Base-by-base conservation (phyloP, 768 basidiomycete genomes). In the Psilocybe tampanensis region DNA sequence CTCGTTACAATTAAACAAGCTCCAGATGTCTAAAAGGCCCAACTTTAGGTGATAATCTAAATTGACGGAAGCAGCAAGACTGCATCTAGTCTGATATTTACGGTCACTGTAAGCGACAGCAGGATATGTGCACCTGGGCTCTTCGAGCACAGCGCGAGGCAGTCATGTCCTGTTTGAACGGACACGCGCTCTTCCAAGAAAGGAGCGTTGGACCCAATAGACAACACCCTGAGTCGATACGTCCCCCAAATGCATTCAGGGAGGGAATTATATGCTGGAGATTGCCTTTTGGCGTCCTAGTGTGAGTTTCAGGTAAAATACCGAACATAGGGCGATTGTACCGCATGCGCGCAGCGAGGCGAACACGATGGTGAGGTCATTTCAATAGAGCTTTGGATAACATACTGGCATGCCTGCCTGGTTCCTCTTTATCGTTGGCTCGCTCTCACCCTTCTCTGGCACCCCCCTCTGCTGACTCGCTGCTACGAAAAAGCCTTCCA, bases 271-370 rank as follows among this genome's bases (percentile, higher is more conserved):
- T 54, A 21, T 23, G 44, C 36, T 56, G 44, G 52, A 39, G 23
- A 47, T 33, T 44, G 29, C 36, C 58, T 47, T 45, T 39, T 42
- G 48, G 32, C 19, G 9, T 33, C 34, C 44, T 26, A 3, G 21
- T 39, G 39, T 19, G 36, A 32, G 44, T 26, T 55, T 42, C 41
- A 55, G 21, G 41, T 50, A 52, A 39, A 34, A 21, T 49, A 33
- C 23, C 39, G 36, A 17, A 48, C 32, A 19, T n/a, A 48, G 47
- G 29, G 24, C 53, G 49, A n/a, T 39, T 57, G 49, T 29, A 56
- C 60, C 64, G 60, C 66, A 53, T 66, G 66, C 53, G 47, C 45
- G 50, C 41, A 55, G 62, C 57, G 57, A 60, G 63, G 63, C 34
- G 29, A 17, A 44, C 65, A 64, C 56, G 65, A 60, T 63, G 66